Conservation (phyloP, 768 basidiomycete genomes). For the Tricholoma sp. region DNA sequence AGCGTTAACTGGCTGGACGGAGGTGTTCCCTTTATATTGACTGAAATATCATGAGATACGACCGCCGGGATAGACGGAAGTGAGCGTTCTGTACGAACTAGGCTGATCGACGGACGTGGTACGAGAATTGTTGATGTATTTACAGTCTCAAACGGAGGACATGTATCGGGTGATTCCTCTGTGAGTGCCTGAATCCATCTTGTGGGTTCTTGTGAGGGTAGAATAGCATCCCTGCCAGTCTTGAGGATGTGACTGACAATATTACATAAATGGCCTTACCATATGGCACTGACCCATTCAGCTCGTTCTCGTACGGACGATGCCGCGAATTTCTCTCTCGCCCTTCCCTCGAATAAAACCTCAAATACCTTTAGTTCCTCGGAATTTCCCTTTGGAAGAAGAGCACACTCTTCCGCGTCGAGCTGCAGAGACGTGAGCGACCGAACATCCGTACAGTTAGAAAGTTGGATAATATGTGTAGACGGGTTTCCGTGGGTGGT, state of each 20-base stretch:
- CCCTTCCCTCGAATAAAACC: slow-evolving; percentile 49
- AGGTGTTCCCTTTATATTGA: neutral
- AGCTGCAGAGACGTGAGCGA: slow-evolving; percentile 45
- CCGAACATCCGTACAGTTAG: slow-evolving; percentile 56
- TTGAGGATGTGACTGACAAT: neutral
- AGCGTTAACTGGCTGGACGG: neutral
- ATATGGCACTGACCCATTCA: slow-evolving; percentile 70
- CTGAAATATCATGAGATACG: neutral
- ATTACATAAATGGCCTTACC: slow-evolving; percentile 36
- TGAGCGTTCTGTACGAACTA: slow-evolving; percentile 25
- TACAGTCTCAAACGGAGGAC: neutral
- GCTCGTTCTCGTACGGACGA: slow-evolving; percentile 58
- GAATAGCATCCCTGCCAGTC: slow-evolving; percentile 49
- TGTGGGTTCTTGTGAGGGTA: slow-evolving; percentile 29
- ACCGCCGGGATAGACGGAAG: slow-evolving; percentile 26
- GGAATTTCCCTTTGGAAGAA: slow-evolving; percentile 33
- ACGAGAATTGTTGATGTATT: neutral
- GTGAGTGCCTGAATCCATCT: neutral
- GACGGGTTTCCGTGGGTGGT: slow-evolving; percentile 32
- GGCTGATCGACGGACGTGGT: neutral
- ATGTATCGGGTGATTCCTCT: neutral
- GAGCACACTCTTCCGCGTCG: slow-evolving; percentile 35
- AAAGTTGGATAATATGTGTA: slow-evolving; percentile 40
- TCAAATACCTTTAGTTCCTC: slow-evolving; percentile 57
- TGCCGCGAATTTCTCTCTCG: slow-evolving; percentile 58